These are phyloP conservation scores for Cairneyella variabilis DNA, from an alignment of 495 filamentous ascomycete genomes.

Conservation along the genomic window DNA sequence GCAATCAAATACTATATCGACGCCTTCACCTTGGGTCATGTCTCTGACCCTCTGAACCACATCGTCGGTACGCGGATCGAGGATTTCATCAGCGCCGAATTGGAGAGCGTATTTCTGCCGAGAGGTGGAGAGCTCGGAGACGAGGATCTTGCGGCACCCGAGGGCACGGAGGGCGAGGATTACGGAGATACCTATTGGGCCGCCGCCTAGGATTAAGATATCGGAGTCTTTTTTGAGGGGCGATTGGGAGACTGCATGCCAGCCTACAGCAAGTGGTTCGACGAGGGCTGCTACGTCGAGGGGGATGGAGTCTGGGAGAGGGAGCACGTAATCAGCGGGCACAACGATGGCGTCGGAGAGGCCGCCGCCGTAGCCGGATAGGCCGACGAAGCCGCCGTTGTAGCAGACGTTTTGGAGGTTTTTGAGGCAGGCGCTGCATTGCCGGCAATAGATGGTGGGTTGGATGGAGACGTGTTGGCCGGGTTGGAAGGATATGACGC, in stretches of 20 bases:
- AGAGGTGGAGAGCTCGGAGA: constrained; percentile 46
- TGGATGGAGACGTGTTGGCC: constrained; percentile 55
- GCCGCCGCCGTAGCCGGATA: constrained; percentile 57
- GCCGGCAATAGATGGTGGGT: constrained; percentile 57
- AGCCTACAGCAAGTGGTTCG: constrained; percentile 61
- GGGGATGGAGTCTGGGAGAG: constrained; percentile 44
- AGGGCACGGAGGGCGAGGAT: constrained; percentile 52
- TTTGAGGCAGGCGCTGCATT: constrained; percentile 47
- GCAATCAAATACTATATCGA: constrained; percentile 53
- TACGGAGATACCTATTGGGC: constrained; percentile 60
- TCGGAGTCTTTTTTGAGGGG: constrained; percentile 46
- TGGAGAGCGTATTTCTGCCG: constrained; percentile 46
- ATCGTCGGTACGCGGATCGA: constrained; percentile 53
- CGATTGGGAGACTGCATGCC: constrained; percentile 59
- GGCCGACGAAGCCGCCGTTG: constrained; percentile 56
- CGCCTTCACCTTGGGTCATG: constrained; percentile 45
- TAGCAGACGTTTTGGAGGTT: constrained; percentile 54
- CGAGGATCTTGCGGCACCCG: constrained; percentile 49
- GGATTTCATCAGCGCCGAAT: constrained; percentile 50
- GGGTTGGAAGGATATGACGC: constrained; percentile 43
- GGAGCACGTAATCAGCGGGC: constrained; percentile 34
- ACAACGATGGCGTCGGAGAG: constrained; percentile 54
- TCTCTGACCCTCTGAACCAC: constrained; percentile 41
- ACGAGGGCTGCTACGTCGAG: constrained; percentile 53
- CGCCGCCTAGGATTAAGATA: constrained; percentile 55